Base-by-base conservation (phyloP, 495 filamentous ascomycete genomes). In the Penicillium angulare region DNA sequence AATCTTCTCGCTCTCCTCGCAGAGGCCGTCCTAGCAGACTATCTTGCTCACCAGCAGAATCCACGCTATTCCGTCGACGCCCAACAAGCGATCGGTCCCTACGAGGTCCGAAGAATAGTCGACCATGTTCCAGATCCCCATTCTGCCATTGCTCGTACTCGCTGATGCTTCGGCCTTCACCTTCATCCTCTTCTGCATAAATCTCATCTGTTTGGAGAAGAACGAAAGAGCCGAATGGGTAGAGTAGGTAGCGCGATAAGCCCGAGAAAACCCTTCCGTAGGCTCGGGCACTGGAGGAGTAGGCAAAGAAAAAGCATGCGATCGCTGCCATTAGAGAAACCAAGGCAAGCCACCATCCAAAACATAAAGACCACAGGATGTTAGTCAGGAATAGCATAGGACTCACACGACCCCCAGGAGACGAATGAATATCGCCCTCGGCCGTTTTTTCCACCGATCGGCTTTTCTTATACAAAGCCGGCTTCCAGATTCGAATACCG, bases 141-240 rank as follows among this genome's bases (percentile, higher is more conserved):
- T 86, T 95, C 65, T 99, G 93, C 93, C 93, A 99, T 66, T 95
- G 92, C 66, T 97, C 93, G 68, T 99, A 99, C 70, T 99, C 93
- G 63, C 89, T 95, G 65, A 99, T 97, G 67, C 91, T 97, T 59
- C 93, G 82, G n/a, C 95, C 93, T 71, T 99, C 93, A n/a, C 92
- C 95, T 61, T 95, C 85, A 65, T 99, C 93, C 67, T 99, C 93
- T 56, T 97, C 89, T 18, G 89, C 79, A 65, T 99, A 99, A 26
- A 86, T 85, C 59, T 97, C 93, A 59, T 99, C 91, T 57, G 90
- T 88, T 58, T 95, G 85, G 21, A 99, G 79, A 42, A 89, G 87
- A 47, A 99, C 89, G 62, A 92, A 97, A 52, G 93, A 92, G 18
- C 93, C 93, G 64, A 99, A 99, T 2, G 93, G 93, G 61, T 97